Evolutionary conservation across 192 early-diverging fungal genomes (phyloP), one percentile per base, ranked within the genome.

Genomic region (Ambispora gerdemannii): DNA sequence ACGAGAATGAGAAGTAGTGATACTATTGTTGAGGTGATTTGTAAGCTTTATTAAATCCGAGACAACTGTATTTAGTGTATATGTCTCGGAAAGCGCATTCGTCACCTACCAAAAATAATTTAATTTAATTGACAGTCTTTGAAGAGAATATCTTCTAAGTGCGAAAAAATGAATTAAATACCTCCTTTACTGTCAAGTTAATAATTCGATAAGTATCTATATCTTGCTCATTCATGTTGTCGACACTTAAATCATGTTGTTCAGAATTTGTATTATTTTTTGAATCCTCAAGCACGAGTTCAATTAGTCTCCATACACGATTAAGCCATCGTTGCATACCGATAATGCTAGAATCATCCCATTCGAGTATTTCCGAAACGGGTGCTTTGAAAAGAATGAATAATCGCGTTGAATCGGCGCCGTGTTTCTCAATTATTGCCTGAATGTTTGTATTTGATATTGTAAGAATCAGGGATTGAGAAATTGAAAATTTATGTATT

Each of bases 311-410:
- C 49, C 81, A 75, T 30, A 93, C 79, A 24, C 87, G 83, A 38
- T 76, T 62, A 28, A 95, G 76, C 87, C 91, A 96, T 35, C 93
- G 83, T 78, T 92, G 87, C 92, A 98, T 96, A 6, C 96, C 96
- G 3, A 95, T 83, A 63, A 96, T 93, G 67, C 91, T 94, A 47
- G 82, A 73, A 30, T 92, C 91, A 64, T 98, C 93, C 96, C 96
- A 98, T 70, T 90, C 86, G 0, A 98, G 73, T 22, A 93, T 91
- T 67, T 96, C 94, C 24, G 86, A 86, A 0, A 95, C 93, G 11
- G 95, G 89, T 0, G 95, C 95, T 70, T 92, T 88, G 67, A 89
- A 95, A 1, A 98, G 81, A 22, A 96, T 88, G 63, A 91, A 89
- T 36, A 96, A 77, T 33, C 96, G 78, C 3, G 91, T 91, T 8